Conservation (phyloP, 805 yeast genomes). For the Zygoascus flipseniorum region DNA sequence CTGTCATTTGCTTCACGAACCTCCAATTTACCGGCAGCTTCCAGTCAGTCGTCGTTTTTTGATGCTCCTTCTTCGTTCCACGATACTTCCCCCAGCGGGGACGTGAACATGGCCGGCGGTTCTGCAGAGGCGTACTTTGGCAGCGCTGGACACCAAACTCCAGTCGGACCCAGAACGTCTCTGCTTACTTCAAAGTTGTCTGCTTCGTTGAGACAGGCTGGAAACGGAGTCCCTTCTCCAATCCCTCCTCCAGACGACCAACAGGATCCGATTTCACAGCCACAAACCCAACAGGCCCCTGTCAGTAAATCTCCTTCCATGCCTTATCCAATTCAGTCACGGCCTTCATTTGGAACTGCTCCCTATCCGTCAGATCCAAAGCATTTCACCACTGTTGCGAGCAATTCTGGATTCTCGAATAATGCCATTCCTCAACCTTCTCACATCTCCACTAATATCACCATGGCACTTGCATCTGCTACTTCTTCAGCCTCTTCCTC, state of each 20-base stretch:
- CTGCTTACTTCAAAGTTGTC: conserved; percentile 29
- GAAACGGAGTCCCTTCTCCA: background rate
- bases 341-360: background rate
- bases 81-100: background rate
- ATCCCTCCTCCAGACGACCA: background rate
- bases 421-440: conserved; percentile 22
- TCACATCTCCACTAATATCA: conserved; percentile 23
- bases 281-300: background rate
- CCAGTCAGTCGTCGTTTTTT: background rate
- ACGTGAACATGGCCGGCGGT: background rate
- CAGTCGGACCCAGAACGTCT: conserved; percentile 17
- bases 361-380: conserved; percentile 30
- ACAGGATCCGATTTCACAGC: background rate
- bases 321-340: conserved; percentile 1
- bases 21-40: background rate
- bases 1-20: background rate
- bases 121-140: background rate
- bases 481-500: conserved; percentile 31
- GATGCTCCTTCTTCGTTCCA: background rate
- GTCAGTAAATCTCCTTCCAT: background rate
- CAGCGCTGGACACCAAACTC: background rate
- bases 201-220: conserved; percentile 1
- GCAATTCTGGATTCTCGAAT: background rate
- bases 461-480: conserved; percentile 13
- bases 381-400: conserved; percentile 8